A percentile compares a stretch with the other conserved stretches of the same genome.
phyloP scores from a whole-genome alignment of 345 rosid species.

The Melastoma malabathricum region DNA sequence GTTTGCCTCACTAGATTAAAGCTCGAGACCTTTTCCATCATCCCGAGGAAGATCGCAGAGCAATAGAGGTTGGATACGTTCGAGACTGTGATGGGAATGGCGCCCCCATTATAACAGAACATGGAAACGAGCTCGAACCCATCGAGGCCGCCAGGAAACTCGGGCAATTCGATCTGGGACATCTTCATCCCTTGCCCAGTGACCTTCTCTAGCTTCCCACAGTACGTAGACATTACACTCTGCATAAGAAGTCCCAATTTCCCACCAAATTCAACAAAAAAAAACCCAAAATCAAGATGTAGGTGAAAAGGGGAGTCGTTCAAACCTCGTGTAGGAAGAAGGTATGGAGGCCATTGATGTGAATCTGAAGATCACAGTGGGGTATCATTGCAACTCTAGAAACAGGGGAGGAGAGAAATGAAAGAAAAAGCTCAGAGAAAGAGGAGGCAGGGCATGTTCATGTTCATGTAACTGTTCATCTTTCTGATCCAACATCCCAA shows the following conservation, averaged over 20 bases:
- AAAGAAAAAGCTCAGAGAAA: neutral
- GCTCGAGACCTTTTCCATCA: conserved; percentile 37
- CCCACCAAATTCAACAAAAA: neutral
- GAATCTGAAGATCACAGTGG: conserved; percentile 10
- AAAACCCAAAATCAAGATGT: neutral
- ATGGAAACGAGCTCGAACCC: conserved; percentile 60
- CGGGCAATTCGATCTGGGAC: conserved; percentile 25
- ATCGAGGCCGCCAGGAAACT: conserved; percentile 53
- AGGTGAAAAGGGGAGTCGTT: neutral
- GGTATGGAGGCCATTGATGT: conserved; percentile 5
- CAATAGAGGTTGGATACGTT: conserved; percentile 46
- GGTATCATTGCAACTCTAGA: conserved; percentile 5
- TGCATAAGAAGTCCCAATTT: conserved; percentile 13
- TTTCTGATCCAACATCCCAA: neutral
- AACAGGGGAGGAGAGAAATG: neutral
- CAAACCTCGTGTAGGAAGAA: conserved; percentile 8
- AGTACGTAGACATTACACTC: conserved; percentile 37
- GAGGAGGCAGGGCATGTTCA: too few species aligned
- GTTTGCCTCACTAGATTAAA: conserved; percentile 48
- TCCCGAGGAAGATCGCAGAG: conserved; percentile 47
- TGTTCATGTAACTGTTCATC: neutral
- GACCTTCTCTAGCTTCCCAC: conserved; percentile 42
- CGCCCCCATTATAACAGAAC: conserved; percentile 53
- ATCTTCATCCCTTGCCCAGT: conserved; percentile 31
- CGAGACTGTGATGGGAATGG: conserved; percentile 31